Evolutionary conservation across 2,329 filamentous ascomycete species (phyloP), one percentile per base, ranked within the genome.

Genomic region (Diaporthe amygdali): DNA sequence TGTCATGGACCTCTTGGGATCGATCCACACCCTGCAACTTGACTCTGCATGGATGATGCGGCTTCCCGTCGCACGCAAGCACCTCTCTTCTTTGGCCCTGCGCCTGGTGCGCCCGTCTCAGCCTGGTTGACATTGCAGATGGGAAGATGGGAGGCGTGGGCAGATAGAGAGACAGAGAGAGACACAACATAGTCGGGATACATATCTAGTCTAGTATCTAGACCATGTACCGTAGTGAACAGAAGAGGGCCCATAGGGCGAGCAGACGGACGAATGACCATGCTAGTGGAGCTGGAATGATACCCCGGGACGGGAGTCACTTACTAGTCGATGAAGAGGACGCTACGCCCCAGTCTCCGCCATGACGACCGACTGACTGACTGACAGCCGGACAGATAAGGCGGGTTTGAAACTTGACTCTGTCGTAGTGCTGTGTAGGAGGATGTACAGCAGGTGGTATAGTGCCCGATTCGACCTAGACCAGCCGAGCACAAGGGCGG

Each of bases 1-100:
- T 68, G 66, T 49, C 52, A 68, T 68, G 52, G 66, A 59, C 52
- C 66, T 68, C 66, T 55, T 44, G 41, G 49, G 66, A 54, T 49
- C 41, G 39, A 34, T 55, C 47, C 49, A 39, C 63, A 39, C 51
- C 47, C 41, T 68, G 66, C 52, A 20, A n/a, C 41, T 56, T 56
- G 54, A 68, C 66, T 56, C 66, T 68, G 66, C 52, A 59, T 56
- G 27, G 46, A 44, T 52, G 32, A 41, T 66, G 59, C 59, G 41
- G 41, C 59, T 63, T 63, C 59, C 41, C 59, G 59, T 63, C 27
- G 39, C 56, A 27, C 39, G 56, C 56, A 46, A 47, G 37, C 27
- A 46, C 56, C 56, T 63, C 41, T 47, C 14, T 47, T 9, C n/a
- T 39, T 6, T 27, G 46, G 47, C 39, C 44, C 61, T 51, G 61